These are phyloP conservation scores for Myrmaecium sp. DNA, from an alignment of 2,329 filamentous ascomycete genomes.

Conservation along the genomic window DNA sequence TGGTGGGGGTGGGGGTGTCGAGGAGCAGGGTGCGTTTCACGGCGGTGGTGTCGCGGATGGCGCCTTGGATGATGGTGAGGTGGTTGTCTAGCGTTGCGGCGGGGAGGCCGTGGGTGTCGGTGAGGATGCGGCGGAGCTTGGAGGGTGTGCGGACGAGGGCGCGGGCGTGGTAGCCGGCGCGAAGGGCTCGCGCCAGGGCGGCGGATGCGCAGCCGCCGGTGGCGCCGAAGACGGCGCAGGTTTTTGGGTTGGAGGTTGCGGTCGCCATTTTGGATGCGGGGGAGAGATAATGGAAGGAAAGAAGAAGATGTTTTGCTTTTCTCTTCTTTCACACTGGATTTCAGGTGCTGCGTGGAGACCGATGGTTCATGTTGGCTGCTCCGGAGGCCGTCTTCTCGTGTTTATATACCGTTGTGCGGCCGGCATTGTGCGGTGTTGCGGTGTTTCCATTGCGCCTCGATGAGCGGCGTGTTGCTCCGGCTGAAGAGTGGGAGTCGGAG, in stretches of 20 bases:
- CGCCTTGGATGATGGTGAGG: constrained; percentile 32
- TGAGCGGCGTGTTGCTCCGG: too few species aligned
- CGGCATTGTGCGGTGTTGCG: too few species aligned
- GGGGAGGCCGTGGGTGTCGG: constrained; percentile 20
- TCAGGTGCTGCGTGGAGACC: too few species aligned
- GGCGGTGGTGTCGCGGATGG: constrained; percentile 24
- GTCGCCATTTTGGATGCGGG: constrained; percentile 6
- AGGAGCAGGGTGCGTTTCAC: constrained; percentile 23
- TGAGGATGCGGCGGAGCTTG: constrained; percentile 30
- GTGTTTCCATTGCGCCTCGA: too few species aligned
- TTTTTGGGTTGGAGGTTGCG: constrained; percentile 10
- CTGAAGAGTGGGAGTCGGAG: too few species aligned
- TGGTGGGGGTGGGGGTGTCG: constrained; percentile 1
- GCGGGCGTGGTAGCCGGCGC: constrained; percentile 26
- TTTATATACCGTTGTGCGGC: too few species aligned
- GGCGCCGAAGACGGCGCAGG: constrained; percentile 35
- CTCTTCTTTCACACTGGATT: too few species aligned
- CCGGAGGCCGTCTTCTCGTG: too few species aligned
- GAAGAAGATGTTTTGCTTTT: too few species aligned
- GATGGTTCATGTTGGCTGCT: too few species aligned
- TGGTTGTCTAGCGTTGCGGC: constrained; percentile 17
- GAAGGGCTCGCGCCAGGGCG: constrained; percentile 27
- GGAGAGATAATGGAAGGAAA: too few species aligned
- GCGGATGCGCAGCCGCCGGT: constrained; percentile 31
- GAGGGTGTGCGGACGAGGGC: constrained; percentile 27